phyloP scores from a whole-genome alignment of 768 basidiomycete genomes.

The Hysterangium stoloniferum region DNA sequence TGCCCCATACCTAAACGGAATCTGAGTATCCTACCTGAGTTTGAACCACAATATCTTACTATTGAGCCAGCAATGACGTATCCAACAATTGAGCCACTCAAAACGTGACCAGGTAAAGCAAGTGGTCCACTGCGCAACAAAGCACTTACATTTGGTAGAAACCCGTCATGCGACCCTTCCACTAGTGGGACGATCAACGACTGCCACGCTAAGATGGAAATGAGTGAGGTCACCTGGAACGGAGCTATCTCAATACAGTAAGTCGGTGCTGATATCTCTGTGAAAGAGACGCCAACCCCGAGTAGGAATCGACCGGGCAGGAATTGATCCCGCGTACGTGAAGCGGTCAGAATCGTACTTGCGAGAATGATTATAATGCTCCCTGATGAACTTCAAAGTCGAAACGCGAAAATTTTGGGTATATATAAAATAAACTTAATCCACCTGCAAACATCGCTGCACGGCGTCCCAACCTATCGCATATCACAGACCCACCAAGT shows the following conservation, averaged over 20 bases:
- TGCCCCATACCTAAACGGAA: slow-evolving; percentile 7
- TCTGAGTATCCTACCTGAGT: too few relatives aligned
- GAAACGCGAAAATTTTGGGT: not conserved
- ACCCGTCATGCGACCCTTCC: slow-evolving; percentile 12
- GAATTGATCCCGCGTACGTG: slow-evolving; percentile 19
- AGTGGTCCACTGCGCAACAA: not conserved
- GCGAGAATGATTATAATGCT: slow-evolving; percentile 18
- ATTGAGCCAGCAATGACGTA: too few relatives aligned
- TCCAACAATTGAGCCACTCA: too few relatives aligned
- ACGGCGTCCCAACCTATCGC: slow-evolving; percentile 24
- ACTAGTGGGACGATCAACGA: slow-evolving; percentile 19
- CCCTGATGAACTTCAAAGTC: too few relatives aligned
- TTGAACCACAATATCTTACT: too few relatives aligned
- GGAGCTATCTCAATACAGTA: slow-evolving; percentile 29
- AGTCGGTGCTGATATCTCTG: slow-evolving; percentile 16
- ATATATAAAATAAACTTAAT: not conserved
- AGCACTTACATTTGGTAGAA: slow-evolving; percentile 13
- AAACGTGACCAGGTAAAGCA: too few relatives aligned
- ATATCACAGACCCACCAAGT: slow-evolving; percentile 17
- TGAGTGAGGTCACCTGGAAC: slow-evolving; percentile 20
- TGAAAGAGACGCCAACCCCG: slow-evolving; percentile 17
- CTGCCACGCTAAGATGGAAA: slow-evolving; percentile 9
- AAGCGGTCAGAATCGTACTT: slow-evolving; percentile 21
- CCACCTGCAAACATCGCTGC: slow-evolving; percentile 24
- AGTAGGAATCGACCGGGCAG: slow-evolving; percentile 27